These are phyloP conservation scores for Phytophthora macrochlamydospora DNA, from an alignment of 352 stramenopile species.

Conservation along the genomic window DNA sequence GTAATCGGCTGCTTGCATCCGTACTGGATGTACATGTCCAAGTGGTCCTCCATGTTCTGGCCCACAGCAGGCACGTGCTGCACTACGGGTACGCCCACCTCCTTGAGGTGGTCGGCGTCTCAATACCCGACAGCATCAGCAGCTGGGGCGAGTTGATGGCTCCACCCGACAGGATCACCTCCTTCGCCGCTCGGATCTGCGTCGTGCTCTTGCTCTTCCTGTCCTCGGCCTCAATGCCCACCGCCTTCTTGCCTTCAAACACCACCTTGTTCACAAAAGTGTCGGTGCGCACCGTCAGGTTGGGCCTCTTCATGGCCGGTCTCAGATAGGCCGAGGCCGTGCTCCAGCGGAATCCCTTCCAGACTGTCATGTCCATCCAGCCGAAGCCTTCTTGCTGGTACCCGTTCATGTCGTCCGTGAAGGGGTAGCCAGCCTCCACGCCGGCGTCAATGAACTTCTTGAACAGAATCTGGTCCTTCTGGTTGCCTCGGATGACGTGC, in stretches of 20 bases:
- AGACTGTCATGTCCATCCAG: constrained; percentile 91
- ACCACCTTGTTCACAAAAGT: constrained; percentile 87
- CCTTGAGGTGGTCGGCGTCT: constrained; percentile 70
- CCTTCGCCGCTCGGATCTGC: constrained; percentile 74
- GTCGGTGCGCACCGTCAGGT: constrained; percentile 81
- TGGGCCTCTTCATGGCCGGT: constrained; percentile 65
- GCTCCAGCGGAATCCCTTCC: constrained; percentile 84
- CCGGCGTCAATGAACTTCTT: constrained; percentile 90
- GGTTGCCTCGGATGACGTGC: constrained; percentile 76
- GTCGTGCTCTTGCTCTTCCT: constrained; percentile 58
- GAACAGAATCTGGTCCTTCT: constrained; percentile 87
- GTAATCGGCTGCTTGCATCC: constrained; percentile 89
- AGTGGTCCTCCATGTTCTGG: constrained; percentile 90
- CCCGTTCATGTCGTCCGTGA: constrained; percentile 91
- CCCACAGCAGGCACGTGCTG: constrained; percentile 82
- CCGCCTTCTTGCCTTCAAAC: constrained; percentile 80
- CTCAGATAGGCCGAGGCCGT: constrained; percentile 77
- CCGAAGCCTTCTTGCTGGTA: constrained; percentile 90
- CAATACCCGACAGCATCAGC: constrained; percentile 89
- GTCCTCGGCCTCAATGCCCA: constrained; percentile 76
- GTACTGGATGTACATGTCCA: constrained; percentile 92
- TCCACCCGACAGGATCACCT: constrained; percentile 88
- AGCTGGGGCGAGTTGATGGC: constrained; percentile 91
- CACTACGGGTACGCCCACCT: constrained; percentile 76
- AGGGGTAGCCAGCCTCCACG: constrained; percentile 84